Base-by-base conservation (phyloP, 495 filamentous ascomycete species). In the Cenococcum geophilum region DNA sequence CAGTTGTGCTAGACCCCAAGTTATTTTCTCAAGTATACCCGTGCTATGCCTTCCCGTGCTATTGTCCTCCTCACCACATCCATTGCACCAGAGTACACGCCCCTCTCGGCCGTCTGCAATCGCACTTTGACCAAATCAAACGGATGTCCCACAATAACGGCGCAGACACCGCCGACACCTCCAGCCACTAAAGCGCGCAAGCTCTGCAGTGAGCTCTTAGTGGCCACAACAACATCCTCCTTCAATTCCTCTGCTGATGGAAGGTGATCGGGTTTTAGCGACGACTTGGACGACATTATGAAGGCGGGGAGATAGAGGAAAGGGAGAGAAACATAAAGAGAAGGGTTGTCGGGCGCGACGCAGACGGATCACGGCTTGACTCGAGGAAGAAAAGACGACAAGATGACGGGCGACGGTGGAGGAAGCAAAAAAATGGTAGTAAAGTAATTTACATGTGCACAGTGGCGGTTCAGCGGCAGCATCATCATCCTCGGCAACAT, bases 81-180 rank as follows among this genome's bases (percentile, higher is more conserved):
- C 64, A 97, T 82, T 8, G 95, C 93, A 35, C 87, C 84, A 12
- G 78, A 85, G 74, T 98, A 97, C 49, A 96, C 87, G 12, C 93
- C 95, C 77, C 85, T 88, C 75, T 96, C 91, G 18, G 93, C 90
- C 0, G 93, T 98, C 79, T 98, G 93, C 73, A 98, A 73, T 40
- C 95, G 88, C 60, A 98, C 93, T 76, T 98, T 98, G 70, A 97
- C 92, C 62, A 98, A 78, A 70, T 98, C 93, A 71, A 98, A 98
- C 8, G 93, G 93, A 75, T 97, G 95, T 45, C 93, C 93, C 63
- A 92, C 85, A 21, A 98, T 67, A 45, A 97, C 95, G 27, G 93
- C 92, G 76, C 89, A 97, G 34, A 97, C 78, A 70, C 95, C 95
- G 61, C 93, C 93, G 56, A 92, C 92, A 35, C 89, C 95, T 64